Conservation (phyloP, 2,329 filamentous ascomycete genomes). For the Aspergillus pseudoglaucus region DNA sequence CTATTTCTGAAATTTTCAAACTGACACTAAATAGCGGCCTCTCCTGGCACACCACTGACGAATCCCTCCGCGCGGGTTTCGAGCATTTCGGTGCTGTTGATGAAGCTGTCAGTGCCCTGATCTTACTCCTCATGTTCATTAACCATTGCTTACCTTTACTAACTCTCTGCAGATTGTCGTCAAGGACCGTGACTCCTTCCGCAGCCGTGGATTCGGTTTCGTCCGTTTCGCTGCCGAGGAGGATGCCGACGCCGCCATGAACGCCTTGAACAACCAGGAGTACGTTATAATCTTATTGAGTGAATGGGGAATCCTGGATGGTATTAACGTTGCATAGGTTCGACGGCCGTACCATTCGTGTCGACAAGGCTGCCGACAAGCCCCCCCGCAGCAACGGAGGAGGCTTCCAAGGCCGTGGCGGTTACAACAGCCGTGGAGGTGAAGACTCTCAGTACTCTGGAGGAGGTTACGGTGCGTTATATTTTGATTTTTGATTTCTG, state of each 20-base stretch:
- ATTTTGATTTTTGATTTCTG: too few relatives aligned
- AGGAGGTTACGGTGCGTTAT: constrained; percentile 13
- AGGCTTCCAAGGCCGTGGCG: constrained; percentile 40
- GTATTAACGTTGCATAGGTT: constrained; percentile 53
- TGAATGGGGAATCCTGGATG: not conserved
- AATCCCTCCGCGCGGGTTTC: constrained; percentile 80
- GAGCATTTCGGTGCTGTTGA: constrained; percentile 85
- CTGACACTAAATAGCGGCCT: constrained; percentile 61
- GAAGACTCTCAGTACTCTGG: constrained; percentile 22
- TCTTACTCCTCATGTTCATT: constrained; percentile 2
- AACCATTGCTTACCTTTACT: constrained; percentile 8
- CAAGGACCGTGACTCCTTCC: constrained; percentile 93
- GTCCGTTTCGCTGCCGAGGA: constrained; percentile 64
- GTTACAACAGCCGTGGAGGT: constrained; percentile 38
- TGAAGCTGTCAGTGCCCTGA: constrained; percentile 71
- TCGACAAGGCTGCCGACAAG: constrained; percentile 89
- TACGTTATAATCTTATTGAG: constrained; percentile 44
- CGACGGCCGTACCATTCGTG: constrained; percentile 87
- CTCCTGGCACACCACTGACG: constrained; percentile 95
- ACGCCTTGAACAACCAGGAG: constrained; percentile 54
- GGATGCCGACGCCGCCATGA: constrained; percentile 39
- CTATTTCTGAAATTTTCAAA: constrained; percentile 8
- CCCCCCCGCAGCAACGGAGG: constrained; percentile 52
- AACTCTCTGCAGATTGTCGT: constrained; percentile 69
- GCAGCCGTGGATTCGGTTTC: constrained; percentile 95